Base-by-base conservation (phyloP, 2,329 filamentous ascomycete species). In the Neonectria coccinea region DNA sequence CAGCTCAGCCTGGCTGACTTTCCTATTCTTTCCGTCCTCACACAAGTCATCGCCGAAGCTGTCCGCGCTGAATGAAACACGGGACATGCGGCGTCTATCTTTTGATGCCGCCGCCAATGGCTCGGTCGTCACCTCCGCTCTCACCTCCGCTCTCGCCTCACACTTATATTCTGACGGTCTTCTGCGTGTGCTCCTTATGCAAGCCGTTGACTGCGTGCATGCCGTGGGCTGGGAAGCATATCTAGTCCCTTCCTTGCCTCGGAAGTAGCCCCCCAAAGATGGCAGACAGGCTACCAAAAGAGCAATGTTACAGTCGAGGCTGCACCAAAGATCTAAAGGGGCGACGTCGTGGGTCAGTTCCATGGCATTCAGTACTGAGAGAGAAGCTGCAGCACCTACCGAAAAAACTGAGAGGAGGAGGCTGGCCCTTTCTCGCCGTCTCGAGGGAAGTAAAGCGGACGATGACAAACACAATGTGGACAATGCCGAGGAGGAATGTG, bases 201-300 rank as follows among this genome's bases (percentile, higher is more conserved):
- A 36, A 36, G 33, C 33, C 12, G 33, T 36, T 6, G 33, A 16
- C 5, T 36, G 33, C 33, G 14, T 39, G 16, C 33, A 39, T 6
- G 33, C 12, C 33, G 33, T 39, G 5, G 33, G 16, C 14, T 39
- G 36, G 14, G 36, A 39, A 39, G 36, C 36, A 39, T 39, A n/a
- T n/a, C 14, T 39, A 2, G 57, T 51, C 1, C 31, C n/a, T 3
- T 18, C 18, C 27, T 47, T 55, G 2, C 65, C 42, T 6, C 67
- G 65, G 14, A 71, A 71, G 4, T 71, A 71, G 12, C 67, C 67
- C 12, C 67, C 58, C 0, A 71, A 55, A 1, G 69, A 70, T 0
- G 69, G 69, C 0, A 71, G 50, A 5, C 69, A 71, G 1, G 69
- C 69, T 4, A 71, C 27, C 0, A 71, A 59, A 1, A 71, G 67